Percentiles rank a stretch among this genome's conserved stretches.
phyloP scores from a whole-genome alignment of 352 stramenopile species.

The Phytophthora syringae region DNA sequence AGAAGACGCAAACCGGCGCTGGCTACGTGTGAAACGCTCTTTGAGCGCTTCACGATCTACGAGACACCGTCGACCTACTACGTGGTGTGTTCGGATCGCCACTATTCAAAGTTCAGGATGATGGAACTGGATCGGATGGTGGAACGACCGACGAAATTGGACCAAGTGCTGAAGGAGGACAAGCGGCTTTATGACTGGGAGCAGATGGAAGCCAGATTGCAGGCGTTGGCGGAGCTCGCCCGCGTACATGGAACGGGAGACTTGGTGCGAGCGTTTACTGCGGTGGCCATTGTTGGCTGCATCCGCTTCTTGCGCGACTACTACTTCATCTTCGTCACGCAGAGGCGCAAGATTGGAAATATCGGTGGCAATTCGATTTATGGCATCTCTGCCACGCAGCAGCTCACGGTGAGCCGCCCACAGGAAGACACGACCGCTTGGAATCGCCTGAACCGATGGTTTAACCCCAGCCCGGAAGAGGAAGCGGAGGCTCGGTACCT shows the following conservation, averaged over 20 bases:
- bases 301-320: constrained; percentile 98
- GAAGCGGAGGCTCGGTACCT: constrained; percentile 93
- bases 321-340: constrained; percentile 98
- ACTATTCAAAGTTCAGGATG: constrained; percentile 83
- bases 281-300: constrained; percentile 98
- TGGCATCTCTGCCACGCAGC: constrained; percentile 95
- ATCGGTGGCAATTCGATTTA: constrained; percentile 98
- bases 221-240: constrained; percentile 63
- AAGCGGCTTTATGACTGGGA: constrained; percentile 74
- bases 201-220: constrained; percentile 81
- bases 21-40: constrained; percentile 62
- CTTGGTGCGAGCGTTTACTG: constrained; percentile 83
- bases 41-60: constrained; percentile 89
- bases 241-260: constrained; percentile 42
- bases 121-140: constrained; percentile 76
- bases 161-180: constrained; percentile 73
- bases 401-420: constrained; percentile 81
- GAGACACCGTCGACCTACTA: constrained; percentile 78
- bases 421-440: constrained; percentile 61
- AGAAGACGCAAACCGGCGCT: constrained; percentile 74
- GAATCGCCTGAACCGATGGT: constrained; percentile 82
- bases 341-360: constrained; percentile 95
- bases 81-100: constrained; percentile 85
- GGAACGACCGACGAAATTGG: constrained; percentile 59
- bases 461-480: constrained; percentile 85